Percentiles rank a stretch among this genome's conserved stretches.
Evolutionary conservation across 176 grass and related monocot genomes (phyloP).

Genomic region (Musa schizocarpa): DNA sequence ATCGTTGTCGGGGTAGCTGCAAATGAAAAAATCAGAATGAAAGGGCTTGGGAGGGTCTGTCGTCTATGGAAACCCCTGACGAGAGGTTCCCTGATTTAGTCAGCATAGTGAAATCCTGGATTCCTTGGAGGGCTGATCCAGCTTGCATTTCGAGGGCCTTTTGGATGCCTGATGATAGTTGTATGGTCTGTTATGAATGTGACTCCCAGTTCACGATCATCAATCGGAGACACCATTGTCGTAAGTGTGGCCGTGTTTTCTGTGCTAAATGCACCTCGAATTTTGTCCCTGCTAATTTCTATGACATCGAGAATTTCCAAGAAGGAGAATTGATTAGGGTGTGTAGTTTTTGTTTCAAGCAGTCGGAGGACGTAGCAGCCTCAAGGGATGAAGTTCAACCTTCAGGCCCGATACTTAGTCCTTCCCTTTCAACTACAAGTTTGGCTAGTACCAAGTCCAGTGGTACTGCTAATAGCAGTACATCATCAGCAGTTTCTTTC

Average conservation of each 20-base stretch:
- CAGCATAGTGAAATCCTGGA: constrained; percentile 65
- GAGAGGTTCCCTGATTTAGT: constrained; percentile 59
- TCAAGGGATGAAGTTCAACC: constrained; percentile 24
- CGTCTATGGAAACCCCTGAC: constrained; percentile 57
- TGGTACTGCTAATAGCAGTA: constrained; percentile 39
- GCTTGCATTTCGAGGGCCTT: constrained; percentile 63
- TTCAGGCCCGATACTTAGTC: constrained; percentile 36
- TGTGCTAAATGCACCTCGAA: constrained; percentile 81
- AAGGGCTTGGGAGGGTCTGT: constrained; percentile 10
- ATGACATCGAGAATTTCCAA: constrained; percentile 21
- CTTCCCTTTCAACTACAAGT: constrained; percentile 45
- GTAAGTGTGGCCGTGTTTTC: constrained; percentile 89
- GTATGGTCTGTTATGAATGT: constrained; percentile 92
- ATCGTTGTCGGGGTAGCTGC: neutral
- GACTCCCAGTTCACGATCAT: constrained; percentile 84
- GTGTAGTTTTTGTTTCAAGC: constrained; percentile 77
- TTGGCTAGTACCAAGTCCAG: constrained; percentile 52
- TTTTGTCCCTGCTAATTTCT: constrained; percentile 39
- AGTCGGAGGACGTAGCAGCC: constrained; percentile 35
- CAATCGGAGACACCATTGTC: constrained; percentile 90
- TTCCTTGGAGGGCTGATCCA: constrained; percentile 53
- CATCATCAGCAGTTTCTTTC: constrained; percentile 33
- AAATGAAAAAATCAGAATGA: constrained; percentile 31
- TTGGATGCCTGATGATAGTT: constrained; percentile 98
- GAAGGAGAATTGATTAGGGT: constrained; percentile 69